These are phyloP conservation scores for Bipolaris bicolor DNA, from an alignment of 2,329 filamentous ascomycete species.

Conservation along the genomic window DNA sequence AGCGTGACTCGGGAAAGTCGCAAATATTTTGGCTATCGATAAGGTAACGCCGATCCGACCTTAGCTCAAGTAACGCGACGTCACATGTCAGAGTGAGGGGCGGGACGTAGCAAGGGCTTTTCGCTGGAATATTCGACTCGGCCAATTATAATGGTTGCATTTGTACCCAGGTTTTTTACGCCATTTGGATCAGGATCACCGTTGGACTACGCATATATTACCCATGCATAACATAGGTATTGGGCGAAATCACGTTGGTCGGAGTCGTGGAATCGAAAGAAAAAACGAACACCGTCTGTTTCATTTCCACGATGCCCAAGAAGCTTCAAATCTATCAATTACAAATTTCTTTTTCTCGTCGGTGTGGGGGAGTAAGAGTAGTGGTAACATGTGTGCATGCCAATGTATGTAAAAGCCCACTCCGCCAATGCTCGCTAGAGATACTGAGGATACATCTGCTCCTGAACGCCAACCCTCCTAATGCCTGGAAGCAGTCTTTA, in stretches of 20 bases:
- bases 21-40: slow-evolving; percentile 41
- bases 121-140: neutral
- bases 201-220: too few relatives aligned
- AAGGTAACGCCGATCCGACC: neutral
- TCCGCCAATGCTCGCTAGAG: slow-evolving; percentile 51
- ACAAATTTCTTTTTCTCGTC: slow-evolving; percentile 28
- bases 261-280: neutral
- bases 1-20: slow-evolving; percentile 18
- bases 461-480: slow-evolving; percentile 37
- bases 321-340: slow-evolving; percentile 32
- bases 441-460: slow-evolving; percentile 37
- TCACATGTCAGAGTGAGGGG: slow-evolving; percentile 15
- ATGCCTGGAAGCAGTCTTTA: slow-evolving; percentile 25
- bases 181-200: neutral
- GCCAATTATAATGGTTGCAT: neutral
- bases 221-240: neutral
- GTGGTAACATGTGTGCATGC: slow-evolving; percentile 41
- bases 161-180: neutral
- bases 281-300: slow-evolving; percentile 10
- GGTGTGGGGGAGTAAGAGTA: slow-evolving; percentile 16
- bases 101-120: neutral
- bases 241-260: neutral
- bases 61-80: slow-evolving; percentile 8
- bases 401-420: slow-evolving; percentile 40
- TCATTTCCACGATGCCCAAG: slow-evolving; percentile 15